Base-by-base conservation (phyloP, 768 basidiomycete species). In the Mycena belliarum region DNA sequence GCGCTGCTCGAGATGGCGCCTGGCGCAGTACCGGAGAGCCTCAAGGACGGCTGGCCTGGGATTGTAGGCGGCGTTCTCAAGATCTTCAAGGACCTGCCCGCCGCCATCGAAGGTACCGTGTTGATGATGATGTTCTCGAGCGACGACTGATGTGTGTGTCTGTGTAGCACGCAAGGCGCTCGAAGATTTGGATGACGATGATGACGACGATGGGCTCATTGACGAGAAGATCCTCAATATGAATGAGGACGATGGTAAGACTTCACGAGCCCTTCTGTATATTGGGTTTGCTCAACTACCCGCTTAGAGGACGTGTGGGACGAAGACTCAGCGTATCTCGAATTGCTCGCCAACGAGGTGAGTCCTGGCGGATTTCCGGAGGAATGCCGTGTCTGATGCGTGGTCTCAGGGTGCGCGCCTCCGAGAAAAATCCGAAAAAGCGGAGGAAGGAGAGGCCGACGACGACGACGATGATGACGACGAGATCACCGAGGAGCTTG, bases 301-400 rank as follows among this genome's bases (percentile, higher is more conserved):
- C 33, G 60, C 57, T 47, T 38, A 86, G 92, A 91, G 68, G 93
- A 95, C 70, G 91, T 94, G 16, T 93, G 89, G 86, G 93, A 95
- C 66, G 88, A 91, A 57, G 91, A 93, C 64, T 92, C 91, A 9
- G 90, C 88, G 8, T 95, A 94, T 68, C 78, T 93, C 42, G 92
- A 95, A 70, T 75, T 93, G 80, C 81, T 95, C 32, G 93, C 91
- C 8, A 84, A 84, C 64, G 89, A 94, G 81, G 91, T 89, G 69
- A 43, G 73, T 62, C 11, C 12, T 51, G 26, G 50, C 62, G 46
- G 24, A 46, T 37, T 48, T 48, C 49, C 29, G 52, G 29, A 49
- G 8, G 29, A 32, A 43, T 48, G 24, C 6, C 18, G 8, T 12
- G 28, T 35, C 46, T 44, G 16, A 53, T 16, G 16, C 40, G 44